phyloP scores from a whole-genome alignment of 2,329 filamentous ascomycete species.

The Tothia fuscella region DNA sequence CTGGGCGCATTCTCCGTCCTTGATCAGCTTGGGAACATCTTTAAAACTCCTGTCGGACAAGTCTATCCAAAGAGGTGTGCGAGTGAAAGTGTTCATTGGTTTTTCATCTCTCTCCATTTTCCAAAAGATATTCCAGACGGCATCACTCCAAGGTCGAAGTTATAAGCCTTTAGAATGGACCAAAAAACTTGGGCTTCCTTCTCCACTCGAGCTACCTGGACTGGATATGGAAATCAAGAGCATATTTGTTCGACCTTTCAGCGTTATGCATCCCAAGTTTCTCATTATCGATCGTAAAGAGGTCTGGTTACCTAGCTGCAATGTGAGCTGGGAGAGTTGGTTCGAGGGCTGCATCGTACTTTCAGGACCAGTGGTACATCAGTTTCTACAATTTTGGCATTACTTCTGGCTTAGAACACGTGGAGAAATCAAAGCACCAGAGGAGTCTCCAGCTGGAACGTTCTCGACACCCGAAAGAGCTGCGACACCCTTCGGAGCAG shows the following conservation, averaged over 20 bases:
- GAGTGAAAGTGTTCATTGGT: constrained; percentile 56
- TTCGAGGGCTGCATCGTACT: constrained; percentile 66
- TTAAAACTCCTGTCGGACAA: constrained; percentile 48
- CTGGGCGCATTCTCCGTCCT: constrained; percentile 57
- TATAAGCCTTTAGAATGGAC: constrained; percentile 51
- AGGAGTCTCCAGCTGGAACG: not conserved
- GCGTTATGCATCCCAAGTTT: constrained; percentile 83
- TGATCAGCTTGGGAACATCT: constrained; percentile 44
- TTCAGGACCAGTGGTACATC: constrained; percentile 46
- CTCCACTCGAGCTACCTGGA: constrained; percentile 39
- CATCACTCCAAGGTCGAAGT: constrained; percentile 47
- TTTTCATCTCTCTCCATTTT: constrained; percentile 62
- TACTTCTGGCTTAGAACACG: constrained; percentile 47
- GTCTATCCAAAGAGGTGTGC: constrained; percentile 25
- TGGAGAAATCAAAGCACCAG: not conserved
- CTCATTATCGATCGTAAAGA: constrained; percentile 56
- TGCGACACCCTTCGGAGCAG: not conserved
- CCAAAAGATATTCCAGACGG: constrained; percentile 65
- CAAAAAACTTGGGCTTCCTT: constrained; percentile 51
- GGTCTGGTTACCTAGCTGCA: constrained; percentile 66
- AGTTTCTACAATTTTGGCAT: constrained; percentile 55
- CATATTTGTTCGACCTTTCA: constrained; percentile 67
- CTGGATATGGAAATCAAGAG: constrained; percentile 63
- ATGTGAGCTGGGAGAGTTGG: constrained; percentile 82
- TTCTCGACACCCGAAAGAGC: not conserved